phyloP scores from a whole-genome alignment of 2,329 filamentous ascomycete species.

The Juglanconis sp. region DNA sequence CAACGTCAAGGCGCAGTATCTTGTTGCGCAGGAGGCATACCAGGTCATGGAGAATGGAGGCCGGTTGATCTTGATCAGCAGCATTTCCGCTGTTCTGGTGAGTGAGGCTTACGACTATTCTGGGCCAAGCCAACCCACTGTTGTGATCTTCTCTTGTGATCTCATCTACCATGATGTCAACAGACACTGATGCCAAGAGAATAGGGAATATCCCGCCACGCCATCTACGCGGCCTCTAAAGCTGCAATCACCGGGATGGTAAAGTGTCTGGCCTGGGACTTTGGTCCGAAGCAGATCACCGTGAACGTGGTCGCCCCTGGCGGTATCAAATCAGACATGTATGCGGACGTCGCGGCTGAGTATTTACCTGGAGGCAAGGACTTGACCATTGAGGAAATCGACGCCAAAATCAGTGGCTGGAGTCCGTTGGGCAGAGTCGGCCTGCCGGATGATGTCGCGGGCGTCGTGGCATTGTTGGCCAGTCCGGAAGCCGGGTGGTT shows the following conservation, averaged over 20 bases:
- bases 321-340: conserved; percentile 16
- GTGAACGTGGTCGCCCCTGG: conserved; percentile 23
- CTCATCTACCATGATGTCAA: background rate
- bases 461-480: conserved; percentile 33
- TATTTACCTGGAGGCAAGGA: conserved; percentile 15
- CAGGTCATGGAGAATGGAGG: conserved; percentile 20
- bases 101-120: background rate
- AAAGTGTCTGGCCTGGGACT: conserved; percentile 9
- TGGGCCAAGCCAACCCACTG: background rate
- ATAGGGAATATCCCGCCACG: conserved; percentile 5
- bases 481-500: conserved; percentile 24
- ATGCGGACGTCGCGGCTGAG: conserved; percentile 5
- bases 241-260: conserved; percentile 5
- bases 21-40: conserved; percentile 15
- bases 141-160: background rate
- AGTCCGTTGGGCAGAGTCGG: conserved; percentile 12
- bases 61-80: conserved; percentile 18
- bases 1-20: conserved; percentile 21
- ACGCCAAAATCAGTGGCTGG: conserved; percentile 1
- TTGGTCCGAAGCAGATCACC: conserved; percentile 19
- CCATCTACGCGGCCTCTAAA: conserved; percentile 9
- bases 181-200: too few relatives aligned
- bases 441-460: conserved; percentile 29
- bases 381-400: conserved; percentile 10
- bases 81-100: conserved; percentile 20